Conservation (phyloP, 306 rosid species). For the Vigna unguiculata region DNA sequence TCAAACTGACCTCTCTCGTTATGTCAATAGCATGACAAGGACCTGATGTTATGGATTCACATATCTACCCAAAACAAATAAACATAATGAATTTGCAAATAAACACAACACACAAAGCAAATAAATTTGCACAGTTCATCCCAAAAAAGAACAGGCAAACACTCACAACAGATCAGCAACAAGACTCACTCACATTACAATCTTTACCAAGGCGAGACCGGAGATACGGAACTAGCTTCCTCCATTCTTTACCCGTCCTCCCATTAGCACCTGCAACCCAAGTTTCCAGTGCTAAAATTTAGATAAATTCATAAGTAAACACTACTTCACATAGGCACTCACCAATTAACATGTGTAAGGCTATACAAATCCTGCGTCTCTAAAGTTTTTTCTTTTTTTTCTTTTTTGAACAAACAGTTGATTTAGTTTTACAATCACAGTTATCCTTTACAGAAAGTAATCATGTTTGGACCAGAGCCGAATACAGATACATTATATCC, state of each 20-base stretch:
- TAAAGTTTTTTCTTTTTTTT: not conserved
- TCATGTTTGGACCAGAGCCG: not conserved
- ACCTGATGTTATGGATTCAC: slow-evolving; percentile 86
- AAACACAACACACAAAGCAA: slow-evolving; percentile 36
- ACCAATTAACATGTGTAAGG: slow-evolving; percentile 8
- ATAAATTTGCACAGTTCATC: slow-evolving; percentile 24
- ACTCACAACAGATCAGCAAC: slow-evolving; percentile 27
- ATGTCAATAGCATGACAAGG: slow-evolving; percentile 96
- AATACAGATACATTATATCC: not conserved
- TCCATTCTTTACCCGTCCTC: slow-evolving; percentile 85
- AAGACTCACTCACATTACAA: slow-evolving; percentile 65
- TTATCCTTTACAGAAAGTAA: not conserved
- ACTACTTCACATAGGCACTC: slow-evolving; percentile 9
- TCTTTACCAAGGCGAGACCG: slow-evolving; percentile 80
- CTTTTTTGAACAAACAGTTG: not conserved
- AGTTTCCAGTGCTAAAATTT: slow-evolving; percentile 20
- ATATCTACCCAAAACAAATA: slow-evolving; percentile 63
- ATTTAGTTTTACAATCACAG: not conserved
- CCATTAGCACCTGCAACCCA: slow-evolving; percentile 90
- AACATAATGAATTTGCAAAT: not conserved
- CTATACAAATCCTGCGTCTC: not conserved
- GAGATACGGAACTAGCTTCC: slow-evolving; percentile 84
- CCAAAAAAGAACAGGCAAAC: not conserved
- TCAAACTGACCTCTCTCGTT: slow-evolving; percentile 79
- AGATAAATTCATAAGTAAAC: not conserved